These are phyloP conservation scores for Boechera divaricarpa DNA, from an alignment of 345 rosid species.

Conservation along the genomic window DNA sequence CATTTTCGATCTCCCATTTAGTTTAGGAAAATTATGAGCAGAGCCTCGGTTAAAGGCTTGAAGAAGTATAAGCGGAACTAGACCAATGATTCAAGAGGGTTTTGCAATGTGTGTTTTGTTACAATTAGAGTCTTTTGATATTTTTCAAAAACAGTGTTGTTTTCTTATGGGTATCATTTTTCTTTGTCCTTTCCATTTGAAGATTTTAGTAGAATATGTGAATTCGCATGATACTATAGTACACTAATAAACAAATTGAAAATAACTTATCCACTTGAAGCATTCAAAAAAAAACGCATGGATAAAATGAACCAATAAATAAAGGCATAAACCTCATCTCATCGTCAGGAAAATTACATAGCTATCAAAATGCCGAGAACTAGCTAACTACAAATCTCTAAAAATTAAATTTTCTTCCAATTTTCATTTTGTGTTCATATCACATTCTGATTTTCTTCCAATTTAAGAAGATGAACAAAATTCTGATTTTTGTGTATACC, in stretches of 20 bases:
- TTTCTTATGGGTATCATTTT: neutral
- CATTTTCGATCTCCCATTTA: neutral
- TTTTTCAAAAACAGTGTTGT: neutral
- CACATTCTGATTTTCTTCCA: conserved; percentile 23
- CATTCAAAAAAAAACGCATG: neutral
- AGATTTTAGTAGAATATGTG: conserved; percentile 13
- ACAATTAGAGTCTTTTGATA: neutral
- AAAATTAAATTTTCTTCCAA: conserved; percentile 6
- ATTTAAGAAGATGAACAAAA: conserved; percentile 31
- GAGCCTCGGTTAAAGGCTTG: neutral
- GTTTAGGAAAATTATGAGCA: neutral
- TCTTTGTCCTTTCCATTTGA: neutral
- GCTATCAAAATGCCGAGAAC: conserved; percentile 32
- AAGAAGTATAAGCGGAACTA: neutral
- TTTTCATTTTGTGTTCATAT: conserved; percentile 14
- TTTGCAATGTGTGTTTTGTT: neutral
- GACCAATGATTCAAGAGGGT: neutral
- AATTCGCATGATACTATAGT: neutral
- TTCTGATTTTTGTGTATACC: conserved; percentile 34
- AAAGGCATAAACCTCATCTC: conserved; percentile 31
- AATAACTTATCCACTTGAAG: conserved; percentile 7
- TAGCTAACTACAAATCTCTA: conserved; percentile 38
- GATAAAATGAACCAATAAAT: conserved; percentile 35
- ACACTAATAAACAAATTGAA: neutral
- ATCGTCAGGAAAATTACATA: conserved; percentile 28